Percentiles rank a stretch among this genome's conserved stretches.
phyloP scores from a whole-genome alignment of 306 rosid species.

The Lablab purpureus region DNA sequence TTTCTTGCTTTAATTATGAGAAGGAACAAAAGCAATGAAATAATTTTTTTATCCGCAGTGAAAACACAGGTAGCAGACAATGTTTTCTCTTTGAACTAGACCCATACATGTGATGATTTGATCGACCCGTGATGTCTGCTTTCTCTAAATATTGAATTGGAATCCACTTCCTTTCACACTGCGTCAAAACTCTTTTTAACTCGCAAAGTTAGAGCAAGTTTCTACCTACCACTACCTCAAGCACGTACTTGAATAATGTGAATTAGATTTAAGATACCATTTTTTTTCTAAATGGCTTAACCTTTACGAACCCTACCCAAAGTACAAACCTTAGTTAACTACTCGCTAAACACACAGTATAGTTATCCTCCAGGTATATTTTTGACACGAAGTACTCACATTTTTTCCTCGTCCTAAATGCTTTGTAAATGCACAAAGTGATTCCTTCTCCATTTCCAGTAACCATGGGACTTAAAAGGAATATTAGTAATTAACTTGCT shows the following conservation, averaged over 20 bases:
- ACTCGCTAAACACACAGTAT: too few relatives aligned
- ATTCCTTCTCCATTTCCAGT: too few relatives aligned
- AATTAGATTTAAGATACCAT: neutral
- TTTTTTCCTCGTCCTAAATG: too few relatives aligned
- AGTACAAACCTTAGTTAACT: too few relatives aligned
- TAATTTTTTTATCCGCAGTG: neutral
- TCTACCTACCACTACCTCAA: too few relatives aligned
- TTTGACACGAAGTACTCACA: too few relatives aligned
- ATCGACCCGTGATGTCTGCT: neutral
- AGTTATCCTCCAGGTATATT: too few relatives aligned
- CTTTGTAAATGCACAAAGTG: too few relatives aligned
- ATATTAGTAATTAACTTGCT: neutral
- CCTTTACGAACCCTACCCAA: neutral
- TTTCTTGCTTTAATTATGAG: neutral
- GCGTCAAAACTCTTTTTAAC: slow-evolving; percentile 1
- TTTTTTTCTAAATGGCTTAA: neutral
- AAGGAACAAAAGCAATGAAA: too few relatives aligned
- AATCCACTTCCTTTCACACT: neutral
- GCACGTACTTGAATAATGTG: neutral
- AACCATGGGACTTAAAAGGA: neutral
- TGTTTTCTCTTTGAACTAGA: neutral
- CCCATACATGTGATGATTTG: neutral
- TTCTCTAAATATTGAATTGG: neutral
- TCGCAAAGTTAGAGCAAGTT: neutral
- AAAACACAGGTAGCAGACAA: neutral